Evolutionary conservation across 768 basidiomycete species (phyloP).

Genomic region (Tulasnella sp.): DNA sequence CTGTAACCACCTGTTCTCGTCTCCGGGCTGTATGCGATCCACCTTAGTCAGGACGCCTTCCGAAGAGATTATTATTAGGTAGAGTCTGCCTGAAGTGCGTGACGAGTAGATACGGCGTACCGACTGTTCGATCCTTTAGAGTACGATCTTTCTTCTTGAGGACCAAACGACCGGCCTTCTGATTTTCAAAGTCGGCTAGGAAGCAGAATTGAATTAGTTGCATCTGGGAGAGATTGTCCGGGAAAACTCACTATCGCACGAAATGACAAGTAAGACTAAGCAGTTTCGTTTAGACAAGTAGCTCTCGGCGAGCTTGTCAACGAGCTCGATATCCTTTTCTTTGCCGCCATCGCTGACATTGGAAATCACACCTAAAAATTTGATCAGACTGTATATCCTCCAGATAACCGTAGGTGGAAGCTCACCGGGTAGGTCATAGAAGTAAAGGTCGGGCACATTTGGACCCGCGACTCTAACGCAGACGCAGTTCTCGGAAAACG

Average conservation of each 20-base stretch:
- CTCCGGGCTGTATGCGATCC: slow-evolving; percentile 47
- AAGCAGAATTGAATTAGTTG: neutral
- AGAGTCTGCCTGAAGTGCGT: neutral
- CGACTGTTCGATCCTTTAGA: slow-evolving; percentile 57
- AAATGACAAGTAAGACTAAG: slow-evolving; percentile 3
- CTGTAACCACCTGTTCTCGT: slow-evolving; percentile 43
- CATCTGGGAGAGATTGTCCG: neutral
- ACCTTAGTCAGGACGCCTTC: slow-evolving; percentile 68
- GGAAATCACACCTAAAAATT: slow-evolving; percentile 6
- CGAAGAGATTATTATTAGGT: neutral
- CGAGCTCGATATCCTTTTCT: slow-evolving; percentile 4
- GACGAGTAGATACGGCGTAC: slow-evolving; percentile 26
- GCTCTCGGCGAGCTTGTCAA: neutral
- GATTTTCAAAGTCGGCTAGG: slow-evolving; percentile 74
- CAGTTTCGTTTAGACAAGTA: neutral
- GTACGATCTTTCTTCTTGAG: slow-evolving; percentile 47
- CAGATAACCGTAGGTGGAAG: neutral
- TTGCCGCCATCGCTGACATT: slow-evolving; percentile 6
- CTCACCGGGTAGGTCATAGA: slow-evolving; percentile 49
- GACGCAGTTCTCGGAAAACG: slow-evolving; percentile 46
- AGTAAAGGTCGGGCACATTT: slow-evolving; percentile 51
- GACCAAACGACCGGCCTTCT: slow-evolving; percentile 57
- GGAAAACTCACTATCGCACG: slow-evolving; percentile 3
- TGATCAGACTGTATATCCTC: neutral
- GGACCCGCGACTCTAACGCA: slow-evolving; percentile 47